Evolutionary conservation across 345 rosid species (phyloP), one percentile per base, ranked within the genome.

Genomic region (Salix purpurea): DNA sequence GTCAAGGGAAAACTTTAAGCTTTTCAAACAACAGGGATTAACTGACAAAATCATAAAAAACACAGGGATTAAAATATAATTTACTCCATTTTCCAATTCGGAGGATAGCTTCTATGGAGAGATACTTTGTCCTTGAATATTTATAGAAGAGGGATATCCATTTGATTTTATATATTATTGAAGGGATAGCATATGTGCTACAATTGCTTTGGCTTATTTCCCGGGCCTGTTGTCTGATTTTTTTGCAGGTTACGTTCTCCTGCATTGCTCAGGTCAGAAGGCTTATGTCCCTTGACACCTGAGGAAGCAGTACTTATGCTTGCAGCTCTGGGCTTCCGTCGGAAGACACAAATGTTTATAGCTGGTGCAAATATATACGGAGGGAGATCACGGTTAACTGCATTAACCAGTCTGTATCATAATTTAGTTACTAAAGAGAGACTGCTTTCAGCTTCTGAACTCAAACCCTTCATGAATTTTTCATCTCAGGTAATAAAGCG

Each of bases 261-360:
- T 10, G 86, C 86, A 13, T 87, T 76, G 50, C 84, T 96, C 74
- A 88, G 97, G 73, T 81, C 85, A 14, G 98, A 93, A 86, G 99
- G 99, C 64, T 80, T 96, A 70, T 96, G 97, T 58, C 98, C 99
- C 1, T 84, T 96, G 78, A 85, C 97, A 40, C 99, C 99, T 7
- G 98, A 96, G 88, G 99, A 94, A 87, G 90, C 97, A 0, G 88
- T 91, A 65, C 98, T 94, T 44, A 91, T 92, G 95, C 97, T 96
- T 67, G 93, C 92, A 2, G 99, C 95, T 78, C 97, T 96, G 19
- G 97, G 99, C 71, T 96, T 96, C 84, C 88, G 79, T 73, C 86
- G 98, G 30, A 87, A 87, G 87, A 91, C 99, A 2, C 92, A 78
- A 48, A 79, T 94, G 65, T 96, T 83, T 52, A 90, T 96, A 46